These are phyloP conservation scores for Astrocystis sublimbata DNA, from an alignment of 495 filamentous ascomycete species.

Conservation along the genomic window DNA sequence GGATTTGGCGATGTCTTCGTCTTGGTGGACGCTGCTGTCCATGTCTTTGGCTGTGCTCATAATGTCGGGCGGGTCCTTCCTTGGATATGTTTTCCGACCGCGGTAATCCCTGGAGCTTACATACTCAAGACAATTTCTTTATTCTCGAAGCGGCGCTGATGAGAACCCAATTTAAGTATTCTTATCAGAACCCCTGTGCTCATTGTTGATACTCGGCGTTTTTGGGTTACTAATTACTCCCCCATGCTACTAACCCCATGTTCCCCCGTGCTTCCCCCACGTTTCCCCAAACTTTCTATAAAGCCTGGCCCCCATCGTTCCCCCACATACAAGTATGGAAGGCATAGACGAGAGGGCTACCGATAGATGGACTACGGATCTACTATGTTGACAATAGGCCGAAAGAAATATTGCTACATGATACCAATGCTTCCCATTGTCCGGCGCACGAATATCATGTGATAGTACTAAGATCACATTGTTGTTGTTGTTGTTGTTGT, in stretches of 20 bases:
- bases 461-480: too few species aligned
- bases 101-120: neutral
- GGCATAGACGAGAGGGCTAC: neutral
- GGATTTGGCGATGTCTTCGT: neutral
- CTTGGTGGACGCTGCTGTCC: conserved; percentile 1
- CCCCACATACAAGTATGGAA: neutral
- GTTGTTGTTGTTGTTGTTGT: too few species aligned
- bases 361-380: neutral
- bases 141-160: neutral
- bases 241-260: too few species aligned
- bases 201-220: conserved; percentile 1
- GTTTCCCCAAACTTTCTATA: neutral
- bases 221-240: neutral
- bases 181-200: neutral
- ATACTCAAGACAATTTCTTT: neutral
- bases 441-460: too few species aligned
- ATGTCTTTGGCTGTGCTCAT: conserved; percentile 14
- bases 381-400: too few species aligned
- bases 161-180: neutral
- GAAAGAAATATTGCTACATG: too few species aligned
- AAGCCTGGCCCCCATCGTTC: neutral
- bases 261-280: conserved; percentile 4
- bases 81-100: neutral
- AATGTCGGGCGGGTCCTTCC: neutral
- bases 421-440: too few species aligned